Evolutionary conservation across 805 yeast species (phyloP).

Genomic region (Pichia thaimueangensis): DNA sequence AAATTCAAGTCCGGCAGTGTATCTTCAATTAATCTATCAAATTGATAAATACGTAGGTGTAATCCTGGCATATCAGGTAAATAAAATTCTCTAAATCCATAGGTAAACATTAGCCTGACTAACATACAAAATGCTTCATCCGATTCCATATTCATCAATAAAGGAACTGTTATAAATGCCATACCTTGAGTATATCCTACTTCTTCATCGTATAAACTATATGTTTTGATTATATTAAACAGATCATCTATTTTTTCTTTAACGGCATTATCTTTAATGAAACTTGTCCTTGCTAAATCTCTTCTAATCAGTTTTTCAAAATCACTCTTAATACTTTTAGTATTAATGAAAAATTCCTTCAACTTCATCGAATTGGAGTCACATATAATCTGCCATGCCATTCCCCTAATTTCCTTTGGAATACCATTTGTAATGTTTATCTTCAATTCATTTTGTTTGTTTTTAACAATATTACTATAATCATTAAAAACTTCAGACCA

Average conservation of each 20-base stretch:
- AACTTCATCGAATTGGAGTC: slow-evolving; percentile 63
- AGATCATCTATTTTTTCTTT: slow-evolving; percentile 57
- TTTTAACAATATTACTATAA: slow-evolving; percentile 59
- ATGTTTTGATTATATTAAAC: slow-evolving; percentile 72
- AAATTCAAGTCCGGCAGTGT: slow-evolving; percentile 61
- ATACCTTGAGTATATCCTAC: slow-evolving; percentile 98
- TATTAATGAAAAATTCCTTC: slow-evolving; percentile 50
- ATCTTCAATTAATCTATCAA: slow-evolving; percentile 81
- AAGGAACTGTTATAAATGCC: slow-evolving; percentile 88
- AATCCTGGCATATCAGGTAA: slow-evolving; percentile 92
- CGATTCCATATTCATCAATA: slow-evolving; percentile 73
- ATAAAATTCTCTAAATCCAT: slow-evolving; percentile 71
- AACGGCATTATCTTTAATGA: slow-evolving; percentile 52
- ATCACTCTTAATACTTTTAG: slow-evolving; percentile 43
- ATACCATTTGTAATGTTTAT: slow-evolving; percentile 66
- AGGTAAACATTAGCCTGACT: slow-evolving; percentile 76
- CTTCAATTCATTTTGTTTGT: slow-evolving; percentile 54
- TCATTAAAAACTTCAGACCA: slow-evolving; percentile 82
- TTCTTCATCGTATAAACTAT: slow-evolving; percentile 79
- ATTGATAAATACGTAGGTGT: slow-evolving; percentile 78
- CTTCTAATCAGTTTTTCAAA: slow-evolving; percentile 74
- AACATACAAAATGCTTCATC: slow-evolving; percentile 80
- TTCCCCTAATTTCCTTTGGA: slow-evolving; percentile 79
- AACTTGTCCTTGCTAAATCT: slow-evolving; percentile 81
- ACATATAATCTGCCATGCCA: slow-evolving; percentile 87